Base-by-base conservation (phyloP, 2,329 filamentous ascomycete genomes). In the Chaetothyriales sp. region DNA sequence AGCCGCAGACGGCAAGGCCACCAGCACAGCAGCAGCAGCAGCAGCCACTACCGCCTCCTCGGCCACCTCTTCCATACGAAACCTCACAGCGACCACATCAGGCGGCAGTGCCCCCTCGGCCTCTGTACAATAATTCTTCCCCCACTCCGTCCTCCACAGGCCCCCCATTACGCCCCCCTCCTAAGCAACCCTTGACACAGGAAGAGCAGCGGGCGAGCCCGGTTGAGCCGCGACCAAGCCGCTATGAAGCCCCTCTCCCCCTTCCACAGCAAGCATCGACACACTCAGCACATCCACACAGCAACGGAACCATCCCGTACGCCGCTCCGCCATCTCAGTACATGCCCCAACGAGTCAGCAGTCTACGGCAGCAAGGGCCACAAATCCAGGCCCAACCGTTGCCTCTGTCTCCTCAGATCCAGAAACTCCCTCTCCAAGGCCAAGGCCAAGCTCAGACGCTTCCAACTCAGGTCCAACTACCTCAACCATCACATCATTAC, bases 61-160 rank as follows among this genome's bases (percentile, higher is more conserved):
- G 84, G n/a, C 84, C 84, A 53, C 84, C 84, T 49, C 71, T 84
- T 79, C 53, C 64, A 51, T 50, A 47, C 51, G 55, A 18, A 50
- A 51, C 53, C 60, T 55, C 28, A 18, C 54, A 54, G 39, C 18
- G 12, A 10, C 28, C 25, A 25, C 51, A 32, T 9, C 32, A 36
- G 2, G 4, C 28, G 28, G 28, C 28, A 36, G 12, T 18, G 42
- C 52, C 57, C 50, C 57, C 58, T 26, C 58, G 49, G 22, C 22
- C 22, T 25, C 22, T 6, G 22, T 25, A 25, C 22, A 25, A 25
- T 25, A 25, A 25, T 25, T 3, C 3, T 25, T 6, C 22, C 22
- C 22, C 22, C 22, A 25, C 3, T 25, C 22, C 22, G 22, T 25
- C 18, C 47, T 39, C 44, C 47, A 39, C 5, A 10, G 8, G 8